A percentile compares a stretch with the other conserved stretches of the same genome.
phyloP scores from a whole-genome alignment of 805 yeast species.

The Lachancea dasiensis region DNA sequence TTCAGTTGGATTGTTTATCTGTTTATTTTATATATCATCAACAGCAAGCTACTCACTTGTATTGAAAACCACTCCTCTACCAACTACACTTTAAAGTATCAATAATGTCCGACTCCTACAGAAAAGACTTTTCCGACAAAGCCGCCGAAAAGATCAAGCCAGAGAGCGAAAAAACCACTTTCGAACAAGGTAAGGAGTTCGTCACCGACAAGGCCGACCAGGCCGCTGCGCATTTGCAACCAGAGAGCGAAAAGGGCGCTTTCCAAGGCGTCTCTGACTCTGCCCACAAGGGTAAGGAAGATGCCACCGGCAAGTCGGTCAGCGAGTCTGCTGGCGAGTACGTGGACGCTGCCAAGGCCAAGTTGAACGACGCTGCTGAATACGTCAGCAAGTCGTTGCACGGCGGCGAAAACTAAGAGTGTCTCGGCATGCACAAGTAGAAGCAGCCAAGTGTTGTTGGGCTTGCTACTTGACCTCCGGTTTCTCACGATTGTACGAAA shows the following conservation, averaged over 20 bases:
- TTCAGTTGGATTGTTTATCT: too few relatives aligned
- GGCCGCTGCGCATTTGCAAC: slow-evolving; percentile 51
- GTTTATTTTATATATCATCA: too few relatives aligned
- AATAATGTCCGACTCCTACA: slow-evolving; percentile 49
- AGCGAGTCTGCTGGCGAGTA: slow-evolving; percentile 54
- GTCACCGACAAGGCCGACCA: slow-evolving; percentile 64
- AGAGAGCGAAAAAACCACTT: slow-evolving; percentile 56
- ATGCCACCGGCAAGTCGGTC: slow-evolving; percentile 41
- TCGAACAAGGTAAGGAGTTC: slow-evolving; percentile 64
- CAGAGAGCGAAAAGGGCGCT: slow-evolving; percentile 62
- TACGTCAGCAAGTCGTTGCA: slow-evolving; percentile 44
- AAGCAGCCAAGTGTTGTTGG: too few relatives aligned
- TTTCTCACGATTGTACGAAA: too few relatives aligned
- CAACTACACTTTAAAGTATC: not conserved
- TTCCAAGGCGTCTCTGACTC: slow-evolving; percentile 65
- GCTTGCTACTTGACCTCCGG: too few relatives aligned
- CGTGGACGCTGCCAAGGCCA: slow-evolving; percentile 50
- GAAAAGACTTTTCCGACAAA: slow-evolving; percentile 73
- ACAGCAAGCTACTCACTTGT: too few relatives aligned
- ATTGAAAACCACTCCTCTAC: too few relatives aligned
- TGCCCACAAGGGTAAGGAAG: slow-evolving; percentile 48
- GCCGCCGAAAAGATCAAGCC: slow-evolving; percentile 63
- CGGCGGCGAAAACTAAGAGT: slow-evolving; percentile 41
- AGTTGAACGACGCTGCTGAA: slow-evolving; percentile 40
- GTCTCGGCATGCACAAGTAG: too few relatives aligned